These are phyloP conservation scores for Pisolithus thermaeus DNA, from an alignment of 1,284 basidiomycete genomes.

Conservation along the genomic window DNA sequence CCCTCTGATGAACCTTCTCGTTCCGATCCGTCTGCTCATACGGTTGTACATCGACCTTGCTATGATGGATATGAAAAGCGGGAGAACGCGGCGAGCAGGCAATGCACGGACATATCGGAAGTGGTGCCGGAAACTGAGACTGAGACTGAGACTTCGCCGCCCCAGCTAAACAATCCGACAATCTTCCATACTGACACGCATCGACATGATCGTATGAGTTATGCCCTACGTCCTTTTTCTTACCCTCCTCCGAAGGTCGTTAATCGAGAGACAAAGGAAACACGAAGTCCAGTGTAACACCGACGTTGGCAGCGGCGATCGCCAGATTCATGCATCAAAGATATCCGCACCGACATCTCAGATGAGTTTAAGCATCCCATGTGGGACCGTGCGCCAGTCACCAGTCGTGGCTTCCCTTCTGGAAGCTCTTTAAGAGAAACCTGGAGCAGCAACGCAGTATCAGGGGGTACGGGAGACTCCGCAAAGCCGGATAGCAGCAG, in stretches of 20 bases:
- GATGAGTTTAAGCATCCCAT: slow-evolving; percentile 65
- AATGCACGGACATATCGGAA: slow-evolving; percentile 45
- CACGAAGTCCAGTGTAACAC: slow-evolving; percentile 69
- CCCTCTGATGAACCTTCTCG: background rate
- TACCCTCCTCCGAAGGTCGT: slow-evolving; percentile 6
- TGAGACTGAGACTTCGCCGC: slow-evolving; percentile 10
- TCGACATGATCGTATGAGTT: slow-evolving; percentile 62
- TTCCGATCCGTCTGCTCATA: background rate
- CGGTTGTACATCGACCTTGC: slow-evolving; percentile 36
- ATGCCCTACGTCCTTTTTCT: slow-evolving; percentile 51
- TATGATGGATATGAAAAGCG: slow-evolving; percentile 41
- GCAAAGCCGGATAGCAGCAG: slow-evolving; percentile 2
- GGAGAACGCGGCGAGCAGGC: slow-evolving; percentile 56
- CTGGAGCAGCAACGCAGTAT: slow-evolving; percentile 39
- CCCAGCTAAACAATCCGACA: slow-evolving; percentile 41
- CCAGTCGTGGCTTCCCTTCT: slow-evolving; percentile 53
- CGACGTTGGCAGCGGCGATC: slow-evolving; percentile 55
- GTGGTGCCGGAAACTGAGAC: background rate
- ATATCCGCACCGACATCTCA: slow-evolving; percentile 64
- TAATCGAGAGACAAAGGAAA: slow-evolving; percentile 47
- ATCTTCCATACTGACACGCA: slow-evolving; percentile 50
- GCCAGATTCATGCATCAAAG: slow-evolving; percentile 68
- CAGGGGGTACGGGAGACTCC: slow-evolving; percentile 8
- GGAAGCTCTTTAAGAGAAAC: slow-evolving; percentile 56
- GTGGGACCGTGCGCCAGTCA: slow-evolving; percentile 59